Evolutionary conservation across 345 rosid species (phyloP).

Genomic region (Eucalyptus marginata): DNA sequence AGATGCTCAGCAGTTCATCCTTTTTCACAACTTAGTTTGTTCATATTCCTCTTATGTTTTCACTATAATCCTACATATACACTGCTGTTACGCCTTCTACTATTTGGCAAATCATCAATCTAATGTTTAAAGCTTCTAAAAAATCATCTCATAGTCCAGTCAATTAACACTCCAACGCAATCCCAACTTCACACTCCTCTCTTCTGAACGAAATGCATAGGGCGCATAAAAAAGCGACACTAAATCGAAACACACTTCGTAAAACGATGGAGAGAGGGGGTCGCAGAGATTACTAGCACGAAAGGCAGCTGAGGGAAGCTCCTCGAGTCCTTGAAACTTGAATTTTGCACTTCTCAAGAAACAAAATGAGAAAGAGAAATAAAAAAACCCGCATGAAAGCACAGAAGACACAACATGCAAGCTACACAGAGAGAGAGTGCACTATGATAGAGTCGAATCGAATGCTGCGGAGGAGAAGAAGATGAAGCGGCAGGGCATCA

Average conservation of each 20-base stretch:
- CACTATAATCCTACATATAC: not conserved
- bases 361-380: not conserved
- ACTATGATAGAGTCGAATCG: not conserved
- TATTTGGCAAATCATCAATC: not conserved
- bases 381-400: not conserved
- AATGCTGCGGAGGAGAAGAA: not conserved
- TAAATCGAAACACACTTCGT: not conserved
- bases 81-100: not conserved
- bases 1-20: not conserved
- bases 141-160: not conserved
- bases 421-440: not conserved
- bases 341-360: not conserved
- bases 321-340: constrained; percentile 17
- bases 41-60: not conserved
- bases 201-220: not conserved
- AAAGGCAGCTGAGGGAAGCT: constrained; percentile 10
- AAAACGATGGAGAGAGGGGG: not conserved
- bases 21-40: not conserved
- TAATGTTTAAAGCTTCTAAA: not conserved
- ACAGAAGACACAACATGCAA: not conserved
- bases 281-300: constrained; percentile 14
- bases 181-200: not conserved
- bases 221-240: not conserved
- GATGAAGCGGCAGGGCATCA: constrained; percentile 6
- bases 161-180: not conserved